Evolutionary conservation across 148 eudicot genomes (phyloP), one percentile per base, ranked within the genome.

Genomic region (Fallopia convolvulus): DNA sequence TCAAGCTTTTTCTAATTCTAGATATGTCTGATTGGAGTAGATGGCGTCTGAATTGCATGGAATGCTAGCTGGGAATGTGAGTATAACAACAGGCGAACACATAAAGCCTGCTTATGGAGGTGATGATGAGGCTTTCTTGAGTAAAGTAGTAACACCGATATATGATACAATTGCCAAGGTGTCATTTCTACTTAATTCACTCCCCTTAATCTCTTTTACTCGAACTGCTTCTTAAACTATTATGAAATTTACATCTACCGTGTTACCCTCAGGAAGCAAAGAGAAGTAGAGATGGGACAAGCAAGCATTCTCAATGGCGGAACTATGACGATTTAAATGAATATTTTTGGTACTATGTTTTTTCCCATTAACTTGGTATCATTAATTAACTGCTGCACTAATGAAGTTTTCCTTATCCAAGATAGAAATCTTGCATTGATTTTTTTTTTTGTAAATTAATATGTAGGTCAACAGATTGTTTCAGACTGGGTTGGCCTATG

Each of bases 41-140:
- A 91, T 93, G 97, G 98, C 97, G 3, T 88, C 90, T 84, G 97
- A 93, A 79, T 83, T 93, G 76, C 90, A 93, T 74, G 92, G 97
- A 26, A 89, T 93, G 94, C 88, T 91, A 26, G 92, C 97, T 84
- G 97, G 97, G 75, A 90, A 84, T 85, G 88, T 93, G 52, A 91
- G 97, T 80, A 88, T 91, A 44, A 84, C 80, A 87, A 93, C 97
- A 0, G 98, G 97, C 41, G 97, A 91, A 86, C 87, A 83, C 81
- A 90, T 93, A 74, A 87, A 85, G 82, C 98, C 98, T 71, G 98
- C 92, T 36, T 91, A 90, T 79, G 98, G 97, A 72, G 98, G 96
- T 48, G 92, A 88, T 66, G 97, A 93, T 44, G 97, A 90, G 85
- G 94, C 97, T 79, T 93, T 90, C 79, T 78, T 93, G 76, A 84